phyloP scores from a whole-genome alignment of 2,329 filamentous ascomycete genomes.

The Zymoseptoria ardabiliae region DNA sequence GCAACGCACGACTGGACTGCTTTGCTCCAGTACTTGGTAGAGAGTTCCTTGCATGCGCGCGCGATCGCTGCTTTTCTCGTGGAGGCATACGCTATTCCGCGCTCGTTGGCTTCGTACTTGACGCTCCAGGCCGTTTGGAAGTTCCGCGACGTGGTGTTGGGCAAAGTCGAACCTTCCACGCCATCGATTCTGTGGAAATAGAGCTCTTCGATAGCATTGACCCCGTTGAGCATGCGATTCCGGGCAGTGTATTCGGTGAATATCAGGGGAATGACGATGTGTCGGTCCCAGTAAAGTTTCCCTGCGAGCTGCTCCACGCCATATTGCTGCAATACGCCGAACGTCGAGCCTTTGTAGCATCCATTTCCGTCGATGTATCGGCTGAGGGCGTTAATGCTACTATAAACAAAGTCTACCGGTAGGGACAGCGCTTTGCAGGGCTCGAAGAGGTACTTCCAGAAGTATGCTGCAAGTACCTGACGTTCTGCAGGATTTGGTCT shows the following conservation, averaged over 20 bases:
- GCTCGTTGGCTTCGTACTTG: background rate
- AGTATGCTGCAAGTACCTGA: background rate
- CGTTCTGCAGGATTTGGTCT: background rate
- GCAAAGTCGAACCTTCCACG: background rate
- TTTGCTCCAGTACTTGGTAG: background rate
- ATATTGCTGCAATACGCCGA: background rate
- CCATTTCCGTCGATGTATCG: background rate
- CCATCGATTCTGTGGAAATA: background rate
- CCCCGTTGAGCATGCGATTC: background rate
- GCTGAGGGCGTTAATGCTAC: background rate
- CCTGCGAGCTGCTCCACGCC: background rate
- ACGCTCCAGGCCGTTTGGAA: background rate
- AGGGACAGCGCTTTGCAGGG: background rate
- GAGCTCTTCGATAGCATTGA: background rate
- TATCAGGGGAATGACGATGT: background rate
- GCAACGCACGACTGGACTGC: background rate
- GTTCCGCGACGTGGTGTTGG: background rate
- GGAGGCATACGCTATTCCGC: background rate
- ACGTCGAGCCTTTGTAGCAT: background rate
- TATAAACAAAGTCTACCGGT: background rate
- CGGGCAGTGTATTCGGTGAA: background rate
- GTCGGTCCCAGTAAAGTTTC: background rate
- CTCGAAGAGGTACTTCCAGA: slow-evolving; percentile 3
- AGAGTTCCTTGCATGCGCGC: background rate
- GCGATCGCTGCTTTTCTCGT: background rate